Percentiles rank a stretch among this genome's conserved stretches.
Conservation (phyloP, 331 rosid genomes). For the Telfairia occidentalis region DNA sequence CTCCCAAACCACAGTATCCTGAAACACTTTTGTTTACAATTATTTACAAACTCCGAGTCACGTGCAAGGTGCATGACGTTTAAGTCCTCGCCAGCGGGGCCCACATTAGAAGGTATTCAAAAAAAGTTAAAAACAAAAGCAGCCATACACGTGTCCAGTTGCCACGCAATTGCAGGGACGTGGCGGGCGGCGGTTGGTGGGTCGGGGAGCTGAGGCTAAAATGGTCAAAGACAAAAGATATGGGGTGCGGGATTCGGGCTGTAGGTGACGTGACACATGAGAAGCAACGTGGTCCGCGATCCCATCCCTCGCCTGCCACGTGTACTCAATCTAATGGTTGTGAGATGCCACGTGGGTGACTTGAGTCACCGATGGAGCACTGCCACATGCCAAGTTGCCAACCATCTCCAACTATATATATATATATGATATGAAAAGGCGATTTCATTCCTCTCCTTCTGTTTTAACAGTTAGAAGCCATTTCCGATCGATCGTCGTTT, state of each 20-base stretch:
- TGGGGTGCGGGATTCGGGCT: neutral
- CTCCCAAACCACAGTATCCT: neutral
- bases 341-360: neutral
- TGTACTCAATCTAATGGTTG: neutral
- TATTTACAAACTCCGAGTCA: neutral
- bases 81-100: neutral
- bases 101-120: no score
- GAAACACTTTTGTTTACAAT: neutral
- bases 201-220: neutral
- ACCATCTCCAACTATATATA: neutral
- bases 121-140: no score
- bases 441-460: neutral
- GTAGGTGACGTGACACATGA: neutral
- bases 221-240: neutral
- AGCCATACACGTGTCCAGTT: neutral
- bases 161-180: neutral
- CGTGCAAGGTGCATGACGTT: constrained; percentile 13
- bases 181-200: neutral
- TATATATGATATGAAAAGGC: neutral
- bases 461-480: neutral
- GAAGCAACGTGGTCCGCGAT: neutral
- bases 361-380: neutral
- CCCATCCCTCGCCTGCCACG: neutral
- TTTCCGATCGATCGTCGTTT: neutral
- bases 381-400: constrained; percentile 3